Evolutionary conservation across 495 filamentous ascomycete species (phyloP).

Genomic region (Hapsidospora chrysogenum): DNA sequence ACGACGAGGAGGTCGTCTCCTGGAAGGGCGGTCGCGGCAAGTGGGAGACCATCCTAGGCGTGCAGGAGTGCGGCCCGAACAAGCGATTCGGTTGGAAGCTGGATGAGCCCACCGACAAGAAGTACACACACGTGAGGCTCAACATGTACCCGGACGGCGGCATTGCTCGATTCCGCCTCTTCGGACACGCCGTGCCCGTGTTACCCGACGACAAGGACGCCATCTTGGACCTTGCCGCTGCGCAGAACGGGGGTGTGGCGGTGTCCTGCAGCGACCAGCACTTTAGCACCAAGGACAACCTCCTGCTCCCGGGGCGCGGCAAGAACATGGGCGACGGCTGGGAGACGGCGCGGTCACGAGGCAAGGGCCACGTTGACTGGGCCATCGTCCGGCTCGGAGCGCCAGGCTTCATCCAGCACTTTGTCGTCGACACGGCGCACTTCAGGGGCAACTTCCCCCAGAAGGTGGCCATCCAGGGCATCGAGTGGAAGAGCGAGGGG

Average conservation of each 20-base stretch:
- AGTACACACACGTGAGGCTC: constrained; percentile 72
- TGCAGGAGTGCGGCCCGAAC: constrained; percentile 55
- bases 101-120: constrained; percentile 35
- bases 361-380: constrained; percentile 73
- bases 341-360: constrained; percentile 73
- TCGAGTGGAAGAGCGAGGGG: constrained; percentile 33
- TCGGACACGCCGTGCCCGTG: constrained; percentile 59
- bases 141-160: constrained; percentile 91
- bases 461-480: constrained; percentile 52
- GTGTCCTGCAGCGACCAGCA: constrained; percentile 70
- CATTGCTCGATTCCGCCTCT: constrained; percentile 75
- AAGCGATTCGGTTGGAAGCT: constrained; percentile 69
- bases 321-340: constrained; percentile 91
- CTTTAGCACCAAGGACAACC: constrained; percentile 67
- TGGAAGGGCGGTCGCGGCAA: constrained; percentile 36
- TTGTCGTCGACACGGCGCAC: constrained; percentile 77
- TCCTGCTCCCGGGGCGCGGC: constrained; percentile 71
- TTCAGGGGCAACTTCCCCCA: constrained; percentile 85
- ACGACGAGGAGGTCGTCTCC: constrained; percentile 40
- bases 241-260: constrained; percentile 65
- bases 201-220: constrained; percentile 42
- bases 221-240: constrained; percentile 69
- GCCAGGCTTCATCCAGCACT: constrained; percentile 47
- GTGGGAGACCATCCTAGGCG: constrained; percentile 61
- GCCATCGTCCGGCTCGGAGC: constrained; percentile 62